phyloP scores from a whole-genome alignment of 2,329 filamentous ascomycete genomes.

The Pestalotiopsis sp. region DNA sequence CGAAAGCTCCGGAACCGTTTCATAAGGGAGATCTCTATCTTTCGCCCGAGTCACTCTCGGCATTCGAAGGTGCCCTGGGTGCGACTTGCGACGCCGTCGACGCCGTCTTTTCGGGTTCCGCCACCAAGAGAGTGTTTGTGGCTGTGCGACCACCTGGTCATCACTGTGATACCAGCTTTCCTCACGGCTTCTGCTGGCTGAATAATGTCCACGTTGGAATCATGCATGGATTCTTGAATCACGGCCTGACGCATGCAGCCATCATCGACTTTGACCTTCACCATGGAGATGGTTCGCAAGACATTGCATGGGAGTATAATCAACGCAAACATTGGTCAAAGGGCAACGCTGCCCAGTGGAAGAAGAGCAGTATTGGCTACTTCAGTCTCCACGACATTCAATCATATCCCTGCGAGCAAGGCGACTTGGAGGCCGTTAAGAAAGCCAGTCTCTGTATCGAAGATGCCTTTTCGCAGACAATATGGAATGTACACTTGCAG shows the following conservation, averaged over 20 bases:
- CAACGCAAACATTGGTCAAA: conserved; percentile 63
- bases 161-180: conserved; percentile 87
- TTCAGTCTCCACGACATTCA: conserved; percentile 98
- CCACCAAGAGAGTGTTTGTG: conserved; percentile 82
- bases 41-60: conserved; percentile 81
- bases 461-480: conserved; percentile 87
- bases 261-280: conserved; percentile 93
- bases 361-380: conserved; percentile 89
- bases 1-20: conserved; percentile 55
- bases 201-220: conserved; percentile 99
- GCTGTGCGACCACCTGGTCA: conserved; percentile 92
- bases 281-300: conserved; percentile 93
- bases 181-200: conserved; percentile 97
- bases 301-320: conserved; percentile 92
- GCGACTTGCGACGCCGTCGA: conserved; percentile 95
- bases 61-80: conserved; percentile 88
- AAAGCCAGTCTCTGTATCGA: conserved; percentile 95
- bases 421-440: conserved; percentile 91
- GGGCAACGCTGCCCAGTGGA: conserved; percentile 69
- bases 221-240: conserved; percentile 80
- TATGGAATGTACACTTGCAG: conserved; percentile 96
- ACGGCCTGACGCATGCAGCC: conserved; percentile 90
- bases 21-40: conserved; percentile 93
- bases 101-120: conserved; percentile 67
- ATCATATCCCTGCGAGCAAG: conserved; percentile 93